Evolutionary conservation across 2,329 filamentous ascomycete genomes (phyloP).

Genomic region (Thielaviopsis ethacetica): DNA sequence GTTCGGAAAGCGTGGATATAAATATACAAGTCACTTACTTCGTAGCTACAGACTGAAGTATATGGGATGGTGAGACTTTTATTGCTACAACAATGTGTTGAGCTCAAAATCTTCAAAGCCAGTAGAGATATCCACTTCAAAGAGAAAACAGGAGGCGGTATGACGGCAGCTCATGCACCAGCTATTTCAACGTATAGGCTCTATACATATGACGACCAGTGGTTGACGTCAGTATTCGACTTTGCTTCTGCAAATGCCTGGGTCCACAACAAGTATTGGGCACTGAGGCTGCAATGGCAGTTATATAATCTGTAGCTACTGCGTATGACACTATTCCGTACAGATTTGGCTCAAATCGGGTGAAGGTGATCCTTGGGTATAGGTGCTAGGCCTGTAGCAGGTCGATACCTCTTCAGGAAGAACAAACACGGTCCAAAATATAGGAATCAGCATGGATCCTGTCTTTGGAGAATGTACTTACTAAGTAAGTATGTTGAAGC

Average conservation of each 20-base stretch:
- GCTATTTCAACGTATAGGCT: neutral
- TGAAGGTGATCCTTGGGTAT: too few species aligned
- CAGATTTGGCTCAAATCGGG: too few species aligned
- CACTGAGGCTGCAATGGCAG: too few species aligned
- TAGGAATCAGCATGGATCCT: too few species aligned
- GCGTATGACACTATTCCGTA: too few species aligned
- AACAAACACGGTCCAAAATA: too few species aligned
- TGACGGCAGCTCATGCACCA: neutral
- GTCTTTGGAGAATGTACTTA: too few species aligned
- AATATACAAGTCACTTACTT: neutral
- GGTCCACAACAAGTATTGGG: too few species aligned
- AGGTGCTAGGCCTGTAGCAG: too few species aligned
- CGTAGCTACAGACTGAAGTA: neutral
- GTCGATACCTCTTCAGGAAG: too few species aligned
- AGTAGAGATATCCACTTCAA: neutral
- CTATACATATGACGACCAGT: neutral
- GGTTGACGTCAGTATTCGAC: neutral
- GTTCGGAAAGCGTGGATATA: neutral
- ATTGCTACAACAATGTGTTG: neutral
- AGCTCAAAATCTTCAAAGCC: too few species aligned
- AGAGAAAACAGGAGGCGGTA: neutral
- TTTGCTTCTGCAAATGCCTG: neutral
- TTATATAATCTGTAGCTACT: neutral
- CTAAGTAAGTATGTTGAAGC: too few species aligned
- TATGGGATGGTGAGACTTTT: neutral